These are phyloP conservation scores for Leccinum solheimii DNA, from an alignment of 1,284 basidiomycete species.

Conservation along the genomic window DNA sequence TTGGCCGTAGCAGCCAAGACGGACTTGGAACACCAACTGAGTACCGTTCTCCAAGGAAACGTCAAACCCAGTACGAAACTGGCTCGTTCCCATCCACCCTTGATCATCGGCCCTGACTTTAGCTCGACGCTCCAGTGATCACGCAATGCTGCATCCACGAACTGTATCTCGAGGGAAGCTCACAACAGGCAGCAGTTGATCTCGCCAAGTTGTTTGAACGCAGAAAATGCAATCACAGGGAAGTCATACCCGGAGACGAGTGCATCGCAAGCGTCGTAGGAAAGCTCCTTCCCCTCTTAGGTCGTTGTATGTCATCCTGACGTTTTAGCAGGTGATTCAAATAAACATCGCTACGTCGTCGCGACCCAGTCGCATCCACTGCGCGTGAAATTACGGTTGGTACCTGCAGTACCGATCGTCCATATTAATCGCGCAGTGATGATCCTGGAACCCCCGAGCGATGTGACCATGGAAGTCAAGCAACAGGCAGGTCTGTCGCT, in stretches of 20 bases:
- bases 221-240: constrained; percentile 91
- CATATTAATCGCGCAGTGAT: constrained; percentile 90
- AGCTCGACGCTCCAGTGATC: constrained; percentile 74
- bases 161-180: constrained; percentile 77
- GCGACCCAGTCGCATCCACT: constrained; percentile 77
- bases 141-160: constrained; percentile 94
- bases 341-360: constrained; percentile 89
- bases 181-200: constrained; percentile 73
- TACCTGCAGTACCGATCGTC: constrained; percentile 84
- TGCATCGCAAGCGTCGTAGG: constrained; percentile 85
- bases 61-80: constrained; percentile 81
- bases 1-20: constrained; percentile 67
- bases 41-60: constrained; percentile 75
- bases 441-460: constrained; percentile 85
- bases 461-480: constrained; percentile 72
- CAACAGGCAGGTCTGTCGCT: constrained; percentile 46
- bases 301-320: constrained; percentile 16
- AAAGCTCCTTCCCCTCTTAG: constrained; percentile 38
- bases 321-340: constrained; percentile 63
- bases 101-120: constrained; percentile 30
- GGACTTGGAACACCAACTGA: constrained; percentile 75
- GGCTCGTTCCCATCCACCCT: constrained; percentile 8
- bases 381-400: constrained; percentile 59
- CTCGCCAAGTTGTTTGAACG: constrained; percentile 93
- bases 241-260: constrained; percentile 78